phyloP scores from a whole-genome alignment of 2,329 filamentous ascomycete species.

The Calonectria multiphialidica region DNA sequence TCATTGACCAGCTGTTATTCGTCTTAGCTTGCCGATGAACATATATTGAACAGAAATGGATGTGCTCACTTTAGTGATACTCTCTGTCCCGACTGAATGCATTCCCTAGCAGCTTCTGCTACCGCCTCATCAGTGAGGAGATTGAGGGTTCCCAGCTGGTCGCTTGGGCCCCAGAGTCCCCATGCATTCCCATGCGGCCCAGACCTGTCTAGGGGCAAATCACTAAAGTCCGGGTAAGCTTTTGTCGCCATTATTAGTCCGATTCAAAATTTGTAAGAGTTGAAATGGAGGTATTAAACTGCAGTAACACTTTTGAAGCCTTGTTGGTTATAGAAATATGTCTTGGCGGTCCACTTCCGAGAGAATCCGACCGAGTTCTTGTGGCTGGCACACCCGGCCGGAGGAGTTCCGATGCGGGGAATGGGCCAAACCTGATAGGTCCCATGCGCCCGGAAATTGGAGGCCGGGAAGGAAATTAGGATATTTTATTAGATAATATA shows the following conservation, averaged over 20 bases:
- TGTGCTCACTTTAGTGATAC: constrained; percentile 28
- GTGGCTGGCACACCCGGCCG: background rate
- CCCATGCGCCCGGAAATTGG: background rate
- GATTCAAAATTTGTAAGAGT: background rate
- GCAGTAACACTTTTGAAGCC: background rate
- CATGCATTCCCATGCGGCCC: constrained; percentile 62
- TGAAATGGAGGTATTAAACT: background rate
- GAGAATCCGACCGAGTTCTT: background rate
- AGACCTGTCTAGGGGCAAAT: constrained; percentile 57
- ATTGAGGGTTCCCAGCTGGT: constrained; percentile 63
- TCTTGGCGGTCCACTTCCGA: background rate
- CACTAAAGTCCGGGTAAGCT: constrained; percentile 44
- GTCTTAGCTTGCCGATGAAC: background rate
- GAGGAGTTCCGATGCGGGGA: background rate
- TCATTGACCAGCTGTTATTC: constrained; percentile 29
- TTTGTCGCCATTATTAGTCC: background rate
- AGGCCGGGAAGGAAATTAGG: too few relatives aligned
- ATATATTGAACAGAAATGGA: background rate
- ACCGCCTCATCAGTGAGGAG: constrained; percentile 52
- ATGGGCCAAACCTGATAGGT: background rate
- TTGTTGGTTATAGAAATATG: background rate
- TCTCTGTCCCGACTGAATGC: constrained; percentile 3
- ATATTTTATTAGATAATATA: background rate
- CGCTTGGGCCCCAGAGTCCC: constrained; percentile 60
- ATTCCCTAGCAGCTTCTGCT: background rate